Evolutionary conservation across 257 asterid genomes (phyloP).

Genomic region (Solanum sparsipilum): DNA sequence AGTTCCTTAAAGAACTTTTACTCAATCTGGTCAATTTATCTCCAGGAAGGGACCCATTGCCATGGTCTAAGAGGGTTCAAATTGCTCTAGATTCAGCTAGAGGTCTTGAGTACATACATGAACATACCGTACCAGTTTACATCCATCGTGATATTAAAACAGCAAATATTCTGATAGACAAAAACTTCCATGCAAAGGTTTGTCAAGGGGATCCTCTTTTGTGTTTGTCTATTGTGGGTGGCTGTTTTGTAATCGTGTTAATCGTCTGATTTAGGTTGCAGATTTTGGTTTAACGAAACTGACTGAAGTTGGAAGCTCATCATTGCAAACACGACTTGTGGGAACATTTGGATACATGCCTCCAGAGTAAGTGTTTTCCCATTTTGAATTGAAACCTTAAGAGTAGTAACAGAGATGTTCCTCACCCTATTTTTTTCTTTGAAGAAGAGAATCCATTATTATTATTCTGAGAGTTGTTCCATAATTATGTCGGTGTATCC

Average conservation of each 20-base stretch:
- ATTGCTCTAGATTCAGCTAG: slow-evolving; percentile 96
- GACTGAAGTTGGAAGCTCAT: slow-evolving; percentile 79
- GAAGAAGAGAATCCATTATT: not conserved
- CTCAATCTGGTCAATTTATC: slow-evolving; percentile 5
- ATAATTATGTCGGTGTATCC: not conserved
- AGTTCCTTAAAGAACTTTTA: not conserved
- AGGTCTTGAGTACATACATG: slow-evolving; percentile 98
- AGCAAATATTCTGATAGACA: slow-evolving; percentile 88
- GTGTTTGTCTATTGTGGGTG: not conserved
- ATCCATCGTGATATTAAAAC: slow-evolving; percentile 96
- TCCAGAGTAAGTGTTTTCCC: slow-evolving; percentile 64
- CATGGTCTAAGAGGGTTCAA: slow-evolving; percentile 87
- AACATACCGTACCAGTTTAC: slow-evolving; percentile 91
- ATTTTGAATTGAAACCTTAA: not conserved
- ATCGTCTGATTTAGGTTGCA: slow-evolving; percentile 57
- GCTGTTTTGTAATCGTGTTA: not conserved
- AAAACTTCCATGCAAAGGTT: slow-evolving; percentile 83
- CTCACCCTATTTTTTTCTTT: not conserved
- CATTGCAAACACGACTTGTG: slow-evolving; percentile 81
- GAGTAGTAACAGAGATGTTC: not conserved
- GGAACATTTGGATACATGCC: slow-evolving; percentile 99
- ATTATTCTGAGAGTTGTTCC: not conserved
- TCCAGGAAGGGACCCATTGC: slow-evolving; percentile 68
- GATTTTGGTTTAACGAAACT: slow-evolving; percentile 91
- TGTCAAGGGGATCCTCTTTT: slow-evolving; percentile 3